Conservation (phyloP, 495 filamentous ascomycete genomes). For the Apiosordaria backusii region DNA sequence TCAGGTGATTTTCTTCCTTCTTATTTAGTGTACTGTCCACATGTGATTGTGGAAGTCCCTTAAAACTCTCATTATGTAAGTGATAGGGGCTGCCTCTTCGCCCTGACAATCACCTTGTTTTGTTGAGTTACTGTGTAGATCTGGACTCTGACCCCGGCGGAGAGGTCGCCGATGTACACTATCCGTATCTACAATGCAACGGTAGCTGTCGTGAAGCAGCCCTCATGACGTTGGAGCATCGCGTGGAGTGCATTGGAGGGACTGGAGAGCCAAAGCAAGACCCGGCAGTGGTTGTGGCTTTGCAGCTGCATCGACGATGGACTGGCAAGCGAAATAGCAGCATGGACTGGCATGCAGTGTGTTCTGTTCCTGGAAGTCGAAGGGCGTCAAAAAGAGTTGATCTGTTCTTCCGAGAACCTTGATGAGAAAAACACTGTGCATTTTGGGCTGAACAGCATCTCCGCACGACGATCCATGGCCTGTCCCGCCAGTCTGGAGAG, state of each 20-base stretch:
- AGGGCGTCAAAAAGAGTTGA: no score
- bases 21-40: neutral
- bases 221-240: neutral
- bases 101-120: neutral
- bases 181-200: no score
- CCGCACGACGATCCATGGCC: slow-evolving; percentile 4
- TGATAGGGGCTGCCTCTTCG: neutral
- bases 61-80: neutral
- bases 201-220: neutral
- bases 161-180: neutral
- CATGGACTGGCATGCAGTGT: neutral
- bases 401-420: neutral
- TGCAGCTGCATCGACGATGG: no score
- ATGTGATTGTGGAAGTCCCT: neutral
- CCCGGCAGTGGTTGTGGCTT: neutral
- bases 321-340: neutral
- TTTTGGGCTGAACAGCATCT: neutral
- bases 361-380: no score
- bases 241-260: neutral
- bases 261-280: neutral
- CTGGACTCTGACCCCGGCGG: no score
- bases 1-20: neutral
- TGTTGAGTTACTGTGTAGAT: no score
- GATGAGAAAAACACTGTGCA: neutral
- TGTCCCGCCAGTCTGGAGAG: slow-evolving; percentile 13